phyloP scores from a whole-genome alignment of 2,329 filamentous ascomycete genomes.

The Ceratocystis lukuohia region DNA sequence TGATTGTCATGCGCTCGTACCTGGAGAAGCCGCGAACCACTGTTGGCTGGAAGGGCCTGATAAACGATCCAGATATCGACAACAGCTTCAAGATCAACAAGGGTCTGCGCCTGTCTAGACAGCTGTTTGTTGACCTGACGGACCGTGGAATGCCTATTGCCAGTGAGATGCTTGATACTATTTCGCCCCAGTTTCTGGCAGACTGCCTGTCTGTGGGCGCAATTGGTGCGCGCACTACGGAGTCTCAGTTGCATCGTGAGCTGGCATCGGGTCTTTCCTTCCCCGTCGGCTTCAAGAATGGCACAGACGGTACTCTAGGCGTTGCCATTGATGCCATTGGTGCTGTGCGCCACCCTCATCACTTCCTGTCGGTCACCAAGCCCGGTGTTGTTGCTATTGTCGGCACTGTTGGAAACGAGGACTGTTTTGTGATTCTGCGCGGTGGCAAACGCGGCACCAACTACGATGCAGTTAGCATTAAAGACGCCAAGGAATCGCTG shows the following conservation, averaged over 20 bases:
- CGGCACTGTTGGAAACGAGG: conserved; percentile 84
- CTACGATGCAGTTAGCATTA: conserved; percentile 75
- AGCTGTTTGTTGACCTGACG: conserved; percentile 89
- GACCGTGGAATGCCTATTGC: conserved; percentile 89
- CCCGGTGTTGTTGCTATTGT: conserved; percentile 91
- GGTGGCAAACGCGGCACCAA: conserved; percentile 91
- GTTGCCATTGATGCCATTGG: conserved; percentile 94
- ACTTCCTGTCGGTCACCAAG: conserved; percentile 96
- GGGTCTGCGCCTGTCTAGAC: conserved; percentile 69
- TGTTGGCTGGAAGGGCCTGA: conserved; percentile 95
- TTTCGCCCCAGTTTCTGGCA: conserved; percentile 90
- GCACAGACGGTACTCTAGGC: conserved; percentile 77
- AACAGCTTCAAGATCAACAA: conserved; percentile 99
- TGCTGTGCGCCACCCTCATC: conserved; percentile 79
- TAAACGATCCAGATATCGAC: conserved; percentile 97
- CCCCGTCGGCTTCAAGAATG: conserved; percentile 99
- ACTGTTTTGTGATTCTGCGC: conserved; percentile 91
- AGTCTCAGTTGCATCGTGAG: conserved; percentile 90
- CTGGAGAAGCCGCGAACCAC: conserved; percentile 97
- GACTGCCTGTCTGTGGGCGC: conserved; percentile 86
- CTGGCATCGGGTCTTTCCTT: conserved; percentile 87
- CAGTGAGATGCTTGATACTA: conserved; percentile 95
- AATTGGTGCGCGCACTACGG: conserved; percentile 89
- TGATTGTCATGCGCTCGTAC: conserved; percentile 96
- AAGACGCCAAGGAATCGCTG: conserved; percentile 67